These are phyloP conservation scores for Pythium phragmiticola DNA, from an alignment of 352 stramenopile genomes.

Conservation along the genomic window DNA sequence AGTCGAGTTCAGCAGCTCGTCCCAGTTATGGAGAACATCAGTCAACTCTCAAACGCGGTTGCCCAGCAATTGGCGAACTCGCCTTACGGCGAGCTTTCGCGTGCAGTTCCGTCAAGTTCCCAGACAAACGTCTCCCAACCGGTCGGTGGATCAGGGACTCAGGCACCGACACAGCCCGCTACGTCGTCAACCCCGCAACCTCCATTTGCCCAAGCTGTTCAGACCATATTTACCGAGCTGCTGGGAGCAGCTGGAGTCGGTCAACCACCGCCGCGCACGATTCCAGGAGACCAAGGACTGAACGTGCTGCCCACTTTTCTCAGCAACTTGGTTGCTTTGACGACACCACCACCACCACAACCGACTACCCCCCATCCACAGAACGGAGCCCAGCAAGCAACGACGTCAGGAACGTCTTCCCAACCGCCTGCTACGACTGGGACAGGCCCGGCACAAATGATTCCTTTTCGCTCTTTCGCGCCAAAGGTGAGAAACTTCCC, in stretches of 20 bases:
- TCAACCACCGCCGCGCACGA: not conserved
- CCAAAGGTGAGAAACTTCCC: not conserved
- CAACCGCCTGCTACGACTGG: not conserved
- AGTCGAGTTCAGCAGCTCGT: conserved; percentile 22
- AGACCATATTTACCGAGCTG: not conserved
- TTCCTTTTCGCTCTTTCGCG: conserved; percentile 7
- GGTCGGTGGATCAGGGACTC: not conserved
- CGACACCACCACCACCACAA: not conserved
- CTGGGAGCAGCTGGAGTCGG: not conserved
- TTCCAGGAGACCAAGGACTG: not conserved
- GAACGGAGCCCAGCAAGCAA: not conserved
- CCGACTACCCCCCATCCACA: not conserved
- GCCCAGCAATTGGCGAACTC: conserved; percentile 13
- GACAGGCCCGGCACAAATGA: not conserved
- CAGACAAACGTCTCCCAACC: not conserved
- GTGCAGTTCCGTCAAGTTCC: not conserved
- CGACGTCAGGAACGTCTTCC: not conserved
- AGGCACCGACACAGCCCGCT: not conserved
- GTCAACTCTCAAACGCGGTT: conserved; percentile 12
- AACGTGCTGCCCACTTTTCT: conserved; percentile 1
- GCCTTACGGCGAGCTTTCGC: conserved; percentile 7
- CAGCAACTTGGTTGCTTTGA: conserved; percentile 2
- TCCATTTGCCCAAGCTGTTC: not conserved
- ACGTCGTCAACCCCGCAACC: not conserved
- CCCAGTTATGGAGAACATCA: conserved; percentile 17